Evolutionary conservation across 106 monocot genomes (phyloP).

Genomic region (Phalaenopsis equestris): DNA sequence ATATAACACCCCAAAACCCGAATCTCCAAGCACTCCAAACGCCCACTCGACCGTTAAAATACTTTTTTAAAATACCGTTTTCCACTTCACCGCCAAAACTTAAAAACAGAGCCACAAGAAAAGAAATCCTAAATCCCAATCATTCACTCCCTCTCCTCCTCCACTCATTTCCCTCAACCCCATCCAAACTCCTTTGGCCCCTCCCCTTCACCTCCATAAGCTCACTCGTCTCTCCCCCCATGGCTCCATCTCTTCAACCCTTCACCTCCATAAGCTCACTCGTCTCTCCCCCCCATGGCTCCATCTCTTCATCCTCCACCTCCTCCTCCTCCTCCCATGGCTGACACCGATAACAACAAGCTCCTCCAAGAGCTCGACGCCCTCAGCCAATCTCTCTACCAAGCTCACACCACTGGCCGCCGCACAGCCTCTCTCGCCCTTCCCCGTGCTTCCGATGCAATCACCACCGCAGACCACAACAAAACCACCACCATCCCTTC

Average conservation of each 20-base stretch:
- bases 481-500: not conserved
- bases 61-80: too few relatives aligned
- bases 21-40: too few relatives aligned
- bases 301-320: not conserved
- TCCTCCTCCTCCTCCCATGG: conserved; percentile 11
- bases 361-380: conserved; percentile 87
- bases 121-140: too few relatives aligned
- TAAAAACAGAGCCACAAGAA: too few relatives aligned
- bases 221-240: not conserved
- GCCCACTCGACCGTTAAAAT: too few relatives aligned
- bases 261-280: not conserved
- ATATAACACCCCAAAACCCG: too few relatives aligned
- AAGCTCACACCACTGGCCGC: conserved; percentile 45
- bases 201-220: not conserved
- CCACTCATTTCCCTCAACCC: not conserved
- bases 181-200: not conserved
- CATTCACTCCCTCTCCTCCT: not conserved
- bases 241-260: not conserved
- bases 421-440: conserved; percentile 68
- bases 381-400: conserved; percentile 69
- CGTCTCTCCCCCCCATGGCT: not conserved
- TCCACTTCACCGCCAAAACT: too few relatives aligned
- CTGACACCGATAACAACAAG: conserved; percentile 27
- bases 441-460: conserved; percentile 33
- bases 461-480: not conserved